Conservation (phyloP, 768 basidiomycete genomes). For the Sarcodon aspratus region DNA sequence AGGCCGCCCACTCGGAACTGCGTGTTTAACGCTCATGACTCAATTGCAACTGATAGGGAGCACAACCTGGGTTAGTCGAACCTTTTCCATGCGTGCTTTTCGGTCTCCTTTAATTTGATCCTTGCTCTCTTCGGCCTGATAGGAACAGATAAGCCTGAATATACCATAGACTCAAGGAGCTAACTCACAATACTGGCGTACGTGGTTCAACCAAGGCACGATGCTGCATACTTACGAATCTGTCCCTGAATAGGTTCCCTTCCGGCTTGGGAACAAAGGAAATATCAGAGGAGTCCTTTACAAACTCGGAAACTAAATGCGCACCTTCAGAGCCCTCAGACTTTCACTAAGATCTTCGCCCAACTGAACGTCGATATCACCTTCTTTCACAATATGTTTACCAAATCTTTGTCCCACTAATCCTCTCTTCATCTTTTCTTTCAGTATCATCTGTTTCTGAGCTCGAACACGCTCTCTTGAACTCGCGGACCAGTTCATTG, state of each 20-base stretch:
- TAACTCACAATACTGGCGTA: slow-evolving; percentile 58
- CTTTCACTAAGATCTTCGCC: slow-evolving; percentile 86
- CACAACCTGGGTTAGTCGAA: slow-evolving; percentile 28
- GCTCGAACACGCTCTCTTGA: slow-evolving; percentile 26
- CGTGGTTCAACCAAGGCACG: slow-evolving; percentile 82
- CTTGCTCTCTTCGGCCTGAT: slow-evolving; percentile 41
- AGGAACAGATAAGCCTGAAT: slow-evolving; percentile 2
- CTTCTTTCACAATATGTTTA: slow-evolving; percentile 63
- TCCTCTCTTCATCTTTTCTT: slow-evolving; percentile 45
- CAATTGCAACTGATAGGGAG: too few relatives aligned
- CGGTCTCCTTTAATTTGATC: slow-evolving; percentile 49
- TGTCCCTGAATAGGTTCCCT: slow-evolving; percentile 86
- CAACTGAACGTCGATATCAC: slow-evolving; percentile 72
- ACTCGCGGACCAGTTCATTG: slow-evolving; percentile 21
- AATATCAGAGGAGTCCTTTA: background rate
- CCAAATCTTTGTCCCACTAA: slow-evolving; percentile 69
- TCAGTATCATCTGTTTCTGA: slow-evolving; percentile 29
- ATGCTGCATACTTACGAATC: slow-evolving; percentile 81
- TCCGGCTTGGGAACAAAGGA: slow-evolving; percentile 53
- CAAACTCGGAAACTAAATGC: slow-evolving; percentile 10
- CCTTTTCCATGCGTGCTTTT: slow-evolving; percentile 72
- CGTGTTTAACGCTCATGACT: too few relatives aligned
- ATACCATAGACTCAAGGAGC: background rate
- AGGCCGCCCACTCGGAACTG: too few relatives aligned
- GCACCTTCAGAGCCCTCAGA: slow-evolving; percentile 71